Percentiles rank a stretch among this genome's conserved stretches.
phyloP scores from a whole-genome alignment of 2,329 filamentous ascomycete genomes.

The Neocucurbitaria cava region DNA sequence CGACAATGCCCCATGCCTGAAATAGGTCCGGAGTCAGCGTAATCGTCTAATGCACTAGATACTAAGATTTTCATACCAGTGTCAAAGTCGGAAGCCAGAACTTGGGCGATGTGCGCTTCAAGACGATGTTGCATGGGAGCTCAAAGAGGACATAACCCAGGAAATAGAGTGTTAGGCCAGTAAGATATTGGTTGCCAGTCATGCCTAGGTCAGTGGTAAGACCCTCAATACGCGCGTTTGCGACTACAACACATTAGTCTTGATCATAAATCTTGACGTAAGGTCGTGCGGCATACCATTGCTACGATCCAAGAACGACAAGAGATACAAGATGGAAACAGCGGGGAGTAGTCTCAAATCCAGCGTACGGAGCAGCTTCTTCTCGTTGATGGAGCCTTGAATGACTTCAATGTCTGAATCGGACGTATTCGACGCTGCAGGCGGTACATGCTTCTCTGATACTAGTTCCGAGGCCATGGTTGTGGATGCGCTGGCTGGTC shows the following conservation, averaged over 20 bases:
- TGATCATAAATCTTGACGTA: background rate
- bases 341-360: slow-evolving; percentile 52
- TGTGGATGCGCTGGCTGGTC: background rate
- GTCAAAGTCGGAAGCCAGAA: slow-evolving; percentile 58
- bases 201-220: slow-evolving; percentile 40
- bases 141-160: slow-evolving; percentile 58
- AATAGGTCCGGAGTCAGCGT: background rate
- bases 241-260: slow-evolving; percentile 29
- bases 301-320: slow-evolving; percentile 48
- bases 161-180: slow-evolving; percentile 71
- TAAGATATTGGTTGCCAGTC: slow-evolving; percentile 64
- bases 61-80: slow-evolving; percentile 7
- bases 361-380: slow-evolving; percentile 64
- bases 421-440: slow-evolving; percentile 27
- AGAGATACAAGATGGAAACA: slow-evolving; percentile 52
- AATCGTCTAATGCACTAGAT: background rate
- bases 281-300: slow-evolving; percentile 30
- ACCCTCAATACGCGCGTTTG: slow-evolving; percentile 56
- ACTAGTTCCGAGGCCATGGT: slow-evolving; percentile 36
- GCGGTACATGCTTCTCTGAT: slow-evolving; percentile 17
- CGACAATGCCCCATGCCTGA: slow-evolving; percentile 55
- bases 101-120: slow-evolving; percentile 64
- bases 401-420: slow-evolving; percentile 37
- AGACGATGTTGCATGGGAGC: slow-evolving; percentile 67
- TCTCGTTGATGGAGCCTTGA: slow-evolving; percentile 58